Percentiles rank a stretch among this genome's conserved stretches.
Evolutionary conservation across 1,139 yeast genomes (phyloP).

Genomic region (Candida glucosophila): DNA sequence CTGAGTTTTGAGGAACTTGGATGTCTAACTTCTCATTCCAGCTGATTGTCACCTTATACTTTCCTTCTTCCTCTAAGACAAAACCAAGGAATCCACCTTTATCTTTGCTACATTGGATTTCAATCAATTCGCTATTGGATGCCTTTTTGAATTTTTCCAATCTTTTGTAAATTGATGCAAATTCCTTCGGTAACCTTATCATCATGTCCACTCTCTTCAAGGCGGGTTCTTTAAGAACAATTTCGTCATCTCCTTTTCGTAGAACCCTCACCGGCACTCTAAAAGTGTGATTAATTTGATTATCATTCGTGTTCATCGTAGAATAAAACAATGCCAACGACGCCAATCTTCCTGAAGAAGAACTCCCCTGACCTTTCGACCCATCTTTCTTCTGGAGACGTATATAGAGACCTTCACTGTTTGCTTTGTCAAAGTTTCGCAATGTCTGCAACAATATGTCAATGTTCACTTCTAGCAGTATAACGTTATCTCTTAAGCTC

Average conservation of each 20-base stretch:
- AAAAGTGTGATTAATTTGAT: slow-evolving; percentile 46
- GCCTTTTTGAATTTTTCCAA: slow-evolving; percentile 47
- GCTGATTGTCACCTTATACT: slow-evolving; percentile 41
- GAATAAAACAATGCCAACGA: slow-evolving; percentile 45
- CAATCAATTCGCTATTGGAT: slow-evolving; percentile 20
- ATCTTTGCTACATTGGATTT: slow-evolving; percentile 24
- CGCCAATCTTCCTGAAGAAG: slow-evolving; percentile 33
- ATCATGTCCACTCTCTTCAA: slow-evolving; percentile 39
- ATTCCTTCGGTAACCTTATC: slow-evolving; percentile 41
- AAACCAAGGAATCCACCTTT: slow-evolving; percentile 38
- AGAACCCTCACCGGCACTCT: slow-evolving; percentile 49
- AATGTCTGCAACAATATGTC: slow-evolving; percentile 49
- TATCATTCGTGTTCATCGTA: slow-evolving; percentile 21
- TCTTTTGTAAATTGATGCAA: slow-evolving; percentile 40
- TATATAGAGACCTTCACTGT: slow-evolving; percentile 42
- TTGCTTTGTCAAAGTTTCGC: slow-evolving; percentile 44
- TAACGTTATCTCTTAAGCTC: slow-evolving; percentile 37
- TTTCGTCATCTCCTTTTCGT: slow-evolving; percentile 34
- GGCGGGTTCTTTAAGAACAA: slow-evolving; percentile 39
- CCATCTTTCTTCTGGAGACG: slow-evolving; percentile 42
- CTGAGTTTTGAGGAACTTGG: slow-evolving; percentile 16
- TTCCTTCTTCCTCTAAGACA: slow-evolving; percentile 46
- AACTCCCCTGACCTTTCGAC: slow-evolving; percentile 17
- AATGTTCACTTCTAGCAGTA: slow-evolving; percentile 47
- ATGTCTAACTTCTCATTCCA: slow-evolving; percentile 47